phyloP scores from a whole-genome alignment of 2,329 filamentous ascomycete genomes.

The Elsinoe batatas region DNA sequence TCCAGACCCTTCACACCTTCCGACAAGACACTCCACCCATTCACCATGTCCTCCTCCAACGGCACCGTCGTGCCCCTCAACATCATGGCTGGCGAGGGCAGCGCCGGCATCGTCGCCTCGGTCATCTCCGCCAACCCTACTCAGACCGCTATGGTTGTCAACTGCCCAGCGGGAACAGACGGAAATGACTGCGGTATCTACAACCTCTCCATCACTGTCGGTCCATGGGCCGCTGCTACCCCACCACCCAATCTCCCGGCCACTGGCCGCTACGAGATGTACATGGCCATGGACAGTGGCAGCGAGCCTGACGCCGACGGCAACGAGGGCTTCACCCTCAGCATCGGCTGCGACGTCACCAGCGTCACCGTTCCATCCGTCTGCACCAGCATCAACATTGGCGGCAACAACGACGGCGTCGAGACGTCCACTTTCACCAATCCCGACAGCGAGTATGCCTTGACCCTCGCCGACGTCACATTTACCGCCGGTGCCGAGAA shows the following conservation, averaged over 20 bases:
- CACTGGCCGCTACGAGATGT: slow-evolving; percentile 10
- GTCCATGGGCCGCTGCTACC: slow-evolving; percentile 9
- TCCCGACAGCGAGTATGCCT: not conserved
- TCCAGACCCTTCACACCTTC: not conserved
- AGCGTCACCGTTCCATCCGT: not conserved
- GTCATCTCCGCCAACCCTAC: slow-evolving; percentile 7
- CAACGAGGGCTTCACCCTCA: not conserved
- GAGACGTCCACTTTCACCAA: slow-evolving; percentile 1
- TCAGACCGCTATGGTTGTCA: slow-evolving; percentile 1
- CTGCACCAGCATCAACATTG: slow-evolving; percentile 10
- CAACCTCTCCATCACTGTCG: slow-evolving; percentile 6
- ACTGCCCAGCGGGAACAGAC: not conserved
- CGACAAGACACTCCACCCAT: not conserved
- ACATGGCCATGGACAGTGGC: slow-evolving; percentile 1
- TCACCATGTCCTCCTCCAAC: slow-evolving; percentile 4
- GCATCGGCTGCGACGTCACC: slow-evolving; percentile 3
- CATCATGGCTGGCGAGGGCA: not conserved
- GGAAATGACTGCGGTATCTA: not conserved
- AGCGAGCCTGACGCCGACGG: not conserved
- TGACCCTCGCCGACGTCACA: not conserved
- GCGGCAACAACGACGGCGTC: slow-evolving; percentile 10
- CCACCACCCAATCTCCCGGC: not conserved
- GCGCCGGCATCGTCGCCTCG: not conserved
- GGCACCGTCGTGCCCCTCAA: not conserved
- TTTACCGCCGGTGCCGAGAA: slow-evolving; percentile 13